phyloP scores from a whole-genome alignment of 2,329 filamentous ascomycete species.

The Polychaeton citri region DNA sequence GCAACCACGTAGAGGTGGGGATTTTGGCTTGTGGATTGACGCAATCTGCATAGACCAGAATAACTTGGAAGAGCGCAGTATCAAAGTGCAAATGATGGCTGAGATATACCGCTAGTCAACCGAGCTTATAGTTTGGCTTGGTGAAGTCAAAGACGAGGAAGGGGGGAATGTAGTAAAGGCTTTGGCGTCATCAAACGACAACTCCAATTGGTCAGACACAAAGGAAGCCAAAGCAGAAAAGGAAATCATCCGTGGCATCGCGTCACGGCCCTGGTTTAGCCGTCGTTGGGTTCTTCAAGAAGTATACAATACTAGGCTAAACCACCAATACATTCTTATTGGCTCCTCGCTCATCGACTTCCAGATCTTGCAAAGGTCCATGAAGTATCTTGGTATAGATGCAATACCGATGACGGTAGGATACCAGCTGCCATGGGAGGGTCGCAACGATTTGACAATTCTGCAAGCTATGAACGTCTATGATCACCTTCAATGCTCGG shows the following conservation, averaged over 20 bases:
- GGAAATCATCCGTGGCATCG: background rate
- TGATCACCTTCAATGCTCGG: no score
- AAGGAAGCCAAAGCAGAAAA: background rate
- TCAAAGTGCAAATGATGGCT: slow-evolving; percentile 5
- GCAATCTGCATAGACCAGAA: slow-evolving; percentile 4
- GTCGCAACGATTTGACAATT: no score
- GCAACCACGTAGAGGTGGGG: background rate
- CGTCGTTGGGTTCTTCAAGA: background rate
- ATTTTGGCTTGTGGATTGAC: slow-evolving; percentile 5
- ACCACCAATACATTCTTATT: background rate
- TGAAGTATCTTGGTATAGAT: background rate
- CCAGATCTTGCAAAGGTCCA: background rate
- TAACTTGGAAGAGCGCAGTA: slow-evolving; percentile 1
- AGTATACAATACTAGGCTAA: background rate
- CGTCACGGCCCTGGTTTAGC: background rate
- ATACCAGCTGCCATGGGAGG: background rate
- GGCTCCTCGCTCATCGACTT: background rate
- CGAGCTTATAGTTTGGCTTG: slow-evolving; percentile 6
- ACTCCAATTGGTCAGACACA: background rate
- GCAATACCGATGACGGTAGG: background rate
- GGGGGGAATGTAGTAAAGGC: background rate
- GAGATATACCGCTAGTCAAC: slow-evolving; percentile 16
- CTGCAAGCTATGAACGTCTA: no score
- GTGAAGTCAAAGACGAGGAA: slow-evolving; percentile 1
- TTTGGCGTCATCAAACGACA: background rate